Percentiles rank a stretch among this genome's conserved stretches.
Conservation (phyloP, 345 rosid species). For the Lepidium aucheri region DNA sequence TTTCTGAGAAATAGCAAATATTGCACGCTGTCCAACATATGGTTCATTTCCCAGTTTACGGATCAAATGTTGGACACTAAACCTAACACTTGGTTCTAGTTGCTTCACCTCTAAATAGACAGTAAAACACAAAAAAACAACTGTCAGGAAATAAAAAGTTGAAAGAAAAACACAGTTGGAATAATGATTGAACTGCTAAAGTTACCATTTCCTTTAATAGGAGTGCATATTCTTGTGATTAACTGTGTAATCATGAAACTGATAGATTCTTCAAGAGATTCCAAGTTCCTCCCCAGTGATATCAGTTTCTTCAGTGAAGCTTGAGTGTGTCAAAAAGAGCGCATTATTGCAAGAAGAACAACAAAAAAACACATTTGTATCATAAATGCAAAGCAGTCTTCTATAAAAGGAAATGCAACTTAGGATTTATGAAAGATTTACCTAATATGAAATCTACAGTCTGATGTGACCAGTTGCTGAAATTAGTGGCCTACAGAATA, state of each 20-base stretch:
- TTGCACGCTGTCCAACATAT: slow-evolving; percentile 64
- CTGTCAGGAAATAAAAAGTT: background rate
- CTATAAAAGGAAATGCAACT: background rate
- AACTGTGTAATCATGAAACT: slow-evolving; percentile 47
- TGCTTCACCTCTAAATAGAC: slow-evolving; percentile 34
- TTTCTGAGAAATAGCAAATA: slow-evolving; percentile 58
- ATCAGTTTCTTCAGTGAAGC: slow-evolving; percentile 55
- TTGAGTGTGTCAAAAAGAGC: slow-evolving; percentile 23
- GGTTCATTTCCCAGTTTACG: slow-evolving; percentile 67
- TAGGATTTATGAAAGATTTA: slow-evolving; percentile 12
- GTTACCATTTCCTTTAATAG: slow-evolving; percentile 42
- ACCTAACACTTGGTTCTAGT: slow-evolving; percentile 34
- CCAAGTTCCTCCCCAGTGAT: slow-evolving; percentile 37
- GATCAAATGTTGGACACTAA: slow-evolving; percentile 67
- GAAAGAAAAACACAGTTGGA: background rate
- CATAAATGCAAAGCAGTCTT: background rate
- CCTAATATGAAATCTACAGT: slow-evolving; percentile 89
- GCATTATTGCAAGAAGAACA: slow-evolving; percentile 8
- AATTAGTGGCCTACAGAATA: slow-evolving; percentile 47
- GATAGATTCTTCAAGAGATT: slow-evolving; percentile 50
- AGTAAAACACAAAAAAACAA: slow-evolving; percentile 8
- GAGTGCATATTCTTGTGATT: slow-evolving; percentile 57
- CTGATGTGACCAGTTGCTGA: slow-evolving; percentile 86
- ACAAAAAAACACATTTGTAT: background rate
- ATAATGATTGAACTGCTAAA: background rate